Base-by-base conservation (phyloP, 345 rosid genomes). In the Linum lewisii region DNA sequence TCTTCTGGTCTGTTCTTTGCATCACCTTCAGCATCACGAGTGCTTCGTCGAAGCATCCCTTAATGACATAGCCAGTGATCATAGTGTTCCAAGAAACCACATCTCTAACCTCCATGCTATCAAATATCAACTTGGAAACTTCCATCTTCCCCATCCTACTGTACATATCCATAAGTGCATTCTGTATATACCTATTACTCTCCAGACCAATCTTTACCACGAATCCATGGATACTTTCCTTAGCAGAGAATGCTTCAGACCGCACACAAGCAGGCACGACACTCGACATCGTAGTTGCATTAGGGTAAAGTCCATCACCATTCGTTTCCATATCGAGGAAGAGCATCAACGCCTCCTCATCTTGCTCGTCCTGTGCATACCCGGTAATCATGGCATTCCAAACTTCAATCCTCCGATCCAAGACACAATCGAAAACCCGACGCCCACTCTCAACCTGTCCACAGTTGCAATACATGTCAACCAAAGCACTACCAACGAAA, bases 341-440 rank as follows among this genome's bases (percentile, higher is more conserved):
- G 67, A 92, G 71, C 63, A 42, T 69, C 72, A 84, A 72, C 0
- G 97, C 98, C 63, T 86, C 78, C 38, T 77, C 69, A 63, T 84
- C 82, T 51, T 65, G 67, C 72, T 85, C 89, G 57, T 83, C 82
- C 65, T 85, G 95, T 5, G 91, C 81, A 81, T 81, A 88, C 9
- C 98, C 97, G 57, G 91, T 58, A 53, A 92, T 83, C 95, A 92
- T 86, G 44, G 98, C 93, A 79, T 88, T 92, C 97, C 93, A 92
- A 58, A 89, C 68, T 18, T 72, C 91, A 57, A 72, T 74, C 73
- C 67, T 78, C 73, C 69, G 66, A 57, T 80, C 80, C 42, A 36
- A 57, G 29, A 79, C 64, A 26, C 76, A 59, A 69, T 86, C 73
- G 73, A 92, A 88, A 45, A 85, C 87, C 57, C 64, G 63, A 38